phyloP scores from a whole-genome alignment of 768 basidiomycete genomes.

The Pleurotus tuber-regium region DNA sequence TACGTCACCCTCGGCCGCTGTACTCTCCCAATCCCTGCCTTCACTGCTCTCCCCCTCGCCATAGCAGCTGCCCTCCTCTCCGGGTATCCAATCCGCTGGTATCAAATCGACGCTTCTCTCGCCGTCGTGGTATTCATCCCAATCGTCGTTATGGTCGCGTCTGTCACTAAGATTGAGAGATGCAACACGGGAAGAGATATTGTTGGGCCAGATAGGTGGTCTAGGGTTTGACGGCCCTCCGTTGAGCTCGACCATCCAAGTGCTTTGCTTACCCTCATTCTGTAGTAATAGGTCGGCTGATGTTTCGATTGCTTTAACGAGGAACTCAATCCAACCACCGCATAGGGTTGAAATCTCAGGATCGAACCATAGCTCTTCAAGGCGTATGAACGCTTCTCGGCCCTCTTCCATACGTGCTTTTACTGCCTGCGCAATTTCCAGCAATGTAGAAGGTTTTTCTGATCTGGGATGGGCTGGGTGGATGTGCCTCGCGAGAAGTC shows the following conservation, averaged over 20 bases:
- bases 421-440: conserved; percentile 48
- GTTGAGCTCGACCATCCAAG: conserved; percentile 46
- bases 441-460: conserved; percentile 35
- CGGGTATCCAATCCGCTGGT: conserved; percentile 44
- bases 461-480: conserved; percentile 52
- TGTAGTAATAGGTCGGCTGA: conserved; percentile 37
- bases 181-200: conserved; percentile 24
- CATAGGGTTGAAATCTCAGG: conserved; percentile 44
- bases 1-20: conserved; percentile 39
- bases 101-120: conserved; percentile 38
- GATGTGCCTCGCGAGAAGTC: conserved; percentile 42
- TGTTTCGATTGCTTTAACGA: conserved; percentile 46
- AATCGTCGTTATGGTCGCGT: background rate
- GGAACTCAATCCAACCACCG: conserved; percentile 59
- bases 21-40: conserved; percentile 27
- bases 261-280: conserved; percentile 29
- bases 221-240: conserved; percentile 23
- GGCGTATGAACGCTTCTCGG: conserved; percentile 43
- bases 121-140: conserved; percentile 15
- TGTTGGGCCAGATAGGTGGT: conserved; percentile 19
- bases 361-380: conserved; percentile 53
- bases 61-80: conserved; percentile 28
- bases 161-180: background rate
- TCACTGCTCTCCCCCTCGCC: conserved; percentile 26
- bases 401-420: conserved; percentile 53